Evolutionary conservation across 1,139 yeast species (phyloP).

Genomic region (Geotrichum restrictum): DNA sequence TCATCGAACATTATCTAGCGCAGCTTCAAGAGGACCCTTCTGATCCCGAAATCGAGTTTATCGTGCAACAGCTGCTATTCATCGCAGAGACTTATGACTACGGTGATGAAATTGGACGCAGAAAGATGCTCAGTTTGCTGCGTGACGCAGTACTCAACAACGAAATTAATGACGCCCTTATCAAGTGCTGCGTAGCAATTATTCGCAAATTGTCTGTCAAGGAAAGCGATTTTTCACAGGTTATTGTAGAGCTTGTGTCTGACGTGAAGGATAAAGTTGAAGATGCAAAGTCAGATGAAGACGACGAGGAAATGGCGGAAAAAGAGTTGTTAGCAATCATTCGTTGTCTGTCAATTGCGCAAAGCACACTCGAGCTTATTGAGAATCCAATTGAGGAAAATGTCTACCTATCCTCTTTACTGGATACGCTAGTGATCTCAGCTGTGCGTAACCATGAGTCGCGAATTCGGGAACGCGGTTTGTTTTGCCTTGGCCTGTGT

Average conservation of each 20-base stretch:
- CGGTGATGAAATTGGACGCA: conserved; percentile 87
- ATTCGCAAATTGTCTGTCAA: conserved; percentile 67
- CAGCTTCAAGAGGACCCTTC: conserved; percentile 46
- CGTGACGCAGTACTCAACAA: conserved; percentile 42
- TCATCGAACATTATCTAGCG: conserved; percentile 51
- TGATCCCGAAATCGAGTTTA: conserved; percentile 62
- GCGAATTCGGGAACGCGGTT: conserved; percentile 62
- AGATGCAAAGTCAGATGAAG: conserved; percentile 39
- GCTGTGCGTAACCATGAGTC: conserved; percentile 64
- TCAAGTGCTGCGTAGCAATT: conserved; percentile 59
- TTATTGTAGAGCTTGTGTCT: conserved; percentile 80
- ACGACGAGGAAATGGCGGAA: conserved; percentile 16
- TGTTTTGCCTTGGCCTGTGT: conserved; percentile 73
- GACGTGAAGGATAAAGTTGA: conserved; percentile 67
- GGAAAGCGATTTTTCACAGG: conserved; percentile 78
- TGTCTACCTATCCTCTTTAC: conserved; percentile 64
- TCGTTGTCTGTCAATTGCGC: conserved; percentile 67
- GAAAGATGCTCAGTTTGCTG: conserved; percentile 70
- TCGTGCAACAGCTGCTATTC: conserved; percentile 66
- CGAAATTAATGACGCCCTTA: conserved; percentile 51
- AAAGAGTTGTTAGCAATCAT: conserved; percentile 41
- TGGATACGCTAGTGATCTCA: conserved; percentile 77
- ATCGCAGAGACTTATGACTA: conserved; percentile 74
- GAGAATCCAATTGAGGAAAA: conserved; percentile 64
- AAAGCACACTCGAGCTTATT: conserved; percentile 65